These are phyloP conservation scores for Stenocarpella maydis DNA, from an alignment of 2,329 filamentous ascomycete genomes.

Conservation along the genomic window DNA sequence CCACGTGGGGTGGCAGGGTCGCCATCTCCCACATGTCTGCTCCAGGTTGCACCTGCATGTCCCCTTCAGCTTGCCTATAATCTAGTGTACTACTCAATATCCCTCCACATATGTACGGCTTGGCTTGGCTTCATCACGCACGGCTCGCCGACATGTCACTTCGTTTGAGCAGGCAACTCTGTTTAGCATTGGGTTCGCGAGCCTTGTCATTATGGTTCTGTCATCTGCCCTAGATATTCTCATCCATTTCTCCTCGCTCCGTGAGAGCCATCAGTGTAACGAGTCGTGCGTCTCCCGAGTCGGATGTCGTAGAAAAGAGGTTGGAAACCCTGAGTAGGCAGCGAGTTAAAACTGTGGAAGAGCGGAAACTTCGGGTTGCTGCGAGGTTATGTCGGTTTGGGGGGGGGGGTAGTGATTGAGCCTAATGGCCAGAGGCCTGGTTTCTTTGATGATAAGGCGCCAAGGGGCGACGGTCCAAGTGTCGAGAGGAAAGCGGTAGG, in stretches of 20 bases:
- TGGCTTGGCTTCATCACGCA: too few relatives aligned
- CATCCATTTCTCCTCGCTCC: slow-evolving; percentile 28
- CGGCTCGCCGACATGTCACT: not conserved
- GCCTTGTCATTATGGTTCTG: slow-evolving; percentile 34
- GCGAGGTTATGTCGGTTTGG: slow-evolving; percentile 29
- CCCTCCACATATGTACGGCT: too few relatives aligned
- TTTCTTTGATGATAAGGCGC: slow-evolving; percentile 13
- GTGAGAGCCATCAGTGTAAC: slow-evolving; percentile 29
- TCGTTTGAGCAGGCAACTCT: not conserved
- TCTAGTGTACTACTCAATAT: not conserved
- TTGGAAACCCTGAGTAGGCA: slow-evolving; percentile 25
- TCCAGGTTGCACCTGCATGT: not conserved
- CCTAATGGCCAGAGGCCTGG: slow-evolving; percentile 12
- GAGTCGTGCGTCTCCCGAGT: slow-evolving; percentile 16
- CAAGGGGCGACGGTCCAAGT: slow-evolving; percentile 28
- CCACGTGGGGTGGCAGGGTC: slow-evolving; percentile 11
- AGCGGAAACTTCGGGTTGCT: slow-evolving; percentile 28
- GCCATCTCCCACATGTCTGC: not conserved
- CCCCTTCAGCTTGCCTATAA: not conserved
- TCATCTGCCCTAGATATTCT: slow-evolving; percentile 36
- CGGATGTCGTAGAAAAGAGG: slow-evolving; percentile 28
- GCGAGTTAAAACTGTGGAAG: slow-evolving; percentile 22
- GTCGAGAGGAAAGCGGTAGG: slow-evolving; percentile 19
- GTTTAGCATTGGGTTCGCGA: not conserved
- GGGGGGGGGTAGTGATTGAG: slow-evolving; percentile 32